Percentiles rank a stretch among this genome's conserved stretches.
Evolutionary conservation across 306 rosid genomes (phyloP).

Genomic region (Astragalus membranaceus): DNA sequence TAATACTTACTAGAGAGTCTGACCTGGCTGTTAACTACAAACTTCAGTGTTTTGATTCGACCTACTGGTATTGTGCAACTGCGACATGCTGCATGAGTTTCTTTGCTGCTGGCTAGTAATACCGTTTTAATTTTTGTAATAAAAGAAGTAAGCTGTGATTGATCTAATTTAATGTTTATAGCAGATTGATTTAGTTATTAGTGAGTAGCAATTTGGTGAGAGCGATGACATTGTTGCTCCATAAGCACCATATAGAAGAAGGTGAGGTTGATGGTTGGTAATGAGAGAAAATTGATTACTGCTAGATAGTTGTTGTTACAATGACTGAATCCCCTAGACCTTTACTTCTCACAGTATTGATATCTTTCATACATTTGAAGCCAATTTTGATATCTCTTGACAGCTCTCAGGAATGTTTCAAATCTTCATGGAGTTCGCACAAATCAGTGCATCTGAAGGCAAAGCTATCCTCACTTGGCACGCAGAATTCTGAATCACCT

Average conservation of each 20-base stretch:
- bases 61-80: neutral
- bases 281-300: neutral
- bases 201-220: slow-evolving; percentile 15
- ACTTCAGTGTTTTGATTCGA: neutral
- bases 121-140: neutral
- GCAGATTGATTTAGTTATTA: slow-evolving; percentile 24
- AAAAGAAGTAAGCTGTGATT: neutral
- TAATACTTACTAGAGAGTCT: neutral
- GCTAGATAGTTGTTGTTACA: neutral
- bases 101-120: neutral
- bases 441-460: slow-evolving; percentile 74
- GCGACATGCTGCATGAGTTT: neutral
- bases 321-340: neutral
- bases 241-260: neutral
- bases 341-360: neutral
- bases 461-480: slow-evolving; percentile 39
- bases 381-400: slow-evolving; percentile 30
- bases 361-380: slow-evolving; percentile 9
- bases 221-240: slow-evolving; percentile 18
- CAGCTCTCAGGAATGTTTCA: slow-evolving; percentile 96
- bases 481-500: slow-evolving; percentile 32
- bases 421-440: slow-evolving; percentile 90
- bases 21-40: neutral
- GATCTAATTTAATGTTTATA: neutral
- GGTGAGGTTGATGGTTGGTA: slow-evolving; percentile 8